phyloP scores from a whole-genome alignment of 495 filamentous ascomycete genomes.

The Aspergillus saccharolyticus region DNA sequence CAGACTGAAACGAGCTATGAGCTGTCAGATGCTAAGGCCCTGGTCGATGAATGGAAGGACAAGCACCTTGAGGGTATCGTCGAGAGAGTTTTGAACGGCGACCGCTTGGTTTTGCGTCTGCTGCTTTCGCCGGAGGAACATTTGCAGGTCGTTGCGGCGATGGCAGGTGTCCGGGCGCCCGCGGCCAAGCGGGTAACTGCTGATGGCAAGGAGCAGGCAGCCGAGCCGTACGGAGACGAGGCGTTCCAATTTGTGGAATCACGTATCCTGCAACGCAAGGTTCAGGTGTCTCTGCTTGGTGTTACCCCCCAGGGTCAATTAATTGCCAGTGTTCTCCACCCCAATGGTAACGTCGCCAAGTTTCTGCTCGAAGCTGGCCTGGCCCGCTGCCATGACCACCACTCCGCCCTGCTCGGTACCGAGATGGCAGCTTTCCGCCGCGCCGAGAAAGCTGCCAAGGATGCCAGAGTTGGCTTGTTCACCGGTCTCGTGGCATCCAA shows the following conservation, averaged over 20 bases:
- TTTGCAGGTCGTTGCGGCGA: conserved; percentile 73
- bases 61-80: conserved; percentile 72
- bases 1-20: conserved; percentile 75
- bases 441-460: conserved; percentile 82
- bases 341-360: conserved; percentile 84
- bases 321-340: conserved; percentile 75
- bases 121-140: conserved; percentile 72
- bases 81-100: conserved; percentile 85
- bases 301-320: conserved; percentile 82
- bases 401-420: conserved; percentile 78
- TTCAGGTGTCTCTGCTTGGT: conserved; percentile 75
- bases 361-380: conserved; percentile 83
- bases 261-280: conserved; percentile 77
- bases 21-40: conserved; percentile 60
- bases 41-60: conserved; percentile 73
- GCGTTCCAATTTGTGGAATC: conserved; percentile 80
- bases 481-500: conserved; percentile 66
- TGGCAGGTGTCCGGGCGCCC: conserved; percentile 86
- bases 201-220: conserved; percentile 73
- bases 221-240: conserved; percentile 82
- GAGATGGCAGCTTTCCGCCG: conserved; percentile 82
- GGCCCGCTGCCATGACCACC: conserved; percentile 88
- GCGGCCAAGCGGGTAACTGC: conserved; percentile 74
- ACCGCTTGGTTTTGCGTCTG: conserved; percentile 81
- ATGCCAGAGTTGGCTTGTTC: conserved; percentile 67